These are phyloP conservation scores for Dicorynia guianensis DNA, from an alignment of 306 rosid species.

Conservation along the genomic window DNA sequence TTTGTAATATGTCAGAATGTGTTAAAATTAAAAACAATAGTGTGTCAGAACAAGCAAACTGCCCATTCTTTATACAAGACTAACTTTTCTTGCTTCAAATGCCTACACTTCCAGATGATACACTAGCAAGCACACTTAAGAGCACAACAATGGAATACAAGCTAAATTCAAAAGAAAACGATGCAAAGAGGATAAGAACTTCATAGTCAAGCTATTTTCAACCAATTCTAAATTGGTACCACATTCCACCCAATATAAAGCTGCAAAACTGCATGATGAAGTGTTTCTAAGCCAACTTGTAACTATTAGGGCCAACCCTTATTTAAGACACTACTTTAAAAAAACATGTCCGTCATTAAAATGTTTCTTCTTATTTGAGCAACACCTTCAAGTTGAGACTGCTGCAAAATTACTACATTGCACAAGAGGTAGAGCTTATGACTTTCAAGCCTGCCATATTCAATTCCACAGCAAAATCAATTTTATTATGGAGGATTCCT, in stretches of 20 bases:
- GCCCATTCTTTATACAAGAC: neutral
- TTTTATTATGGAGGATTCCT: no score
- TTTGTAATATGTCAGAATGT: neutral
- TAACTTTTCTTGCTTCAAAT: neutral
- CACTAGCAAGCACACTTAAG: constrained; percentile 1
- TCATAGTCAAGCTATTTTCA: neutral
- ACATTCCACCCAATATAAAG: neutral
- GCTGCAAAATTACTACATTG: neutral
- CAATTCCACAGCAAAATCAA: neutral
- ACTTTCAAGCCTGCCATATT: neutral
- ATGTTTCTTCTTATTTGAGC: no score
- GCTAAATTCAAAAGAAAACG: neutral
- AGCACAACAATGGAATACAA: neutral
- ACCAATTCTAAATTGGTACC: neutral
- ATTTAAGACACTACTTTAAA: neutral
- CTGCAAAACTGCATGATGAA: neutral
- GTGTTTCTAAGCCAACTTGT: neutral
- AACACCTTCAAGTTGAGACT: no score
- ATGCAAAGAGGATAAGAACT: neutral
- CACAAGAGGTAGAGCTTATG: neutral
- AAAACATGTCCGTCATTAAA: neutral
- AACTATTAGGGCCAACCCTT: neutral
- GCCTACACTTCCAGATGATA: neutral
- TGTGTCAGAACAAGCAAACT: neutral
- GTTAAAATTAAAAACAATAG: neutral